phyloP scores from a whole-genome alignment of 805 yeast genomes.

The Vanderwaltozyma verrucispora region DNA sequence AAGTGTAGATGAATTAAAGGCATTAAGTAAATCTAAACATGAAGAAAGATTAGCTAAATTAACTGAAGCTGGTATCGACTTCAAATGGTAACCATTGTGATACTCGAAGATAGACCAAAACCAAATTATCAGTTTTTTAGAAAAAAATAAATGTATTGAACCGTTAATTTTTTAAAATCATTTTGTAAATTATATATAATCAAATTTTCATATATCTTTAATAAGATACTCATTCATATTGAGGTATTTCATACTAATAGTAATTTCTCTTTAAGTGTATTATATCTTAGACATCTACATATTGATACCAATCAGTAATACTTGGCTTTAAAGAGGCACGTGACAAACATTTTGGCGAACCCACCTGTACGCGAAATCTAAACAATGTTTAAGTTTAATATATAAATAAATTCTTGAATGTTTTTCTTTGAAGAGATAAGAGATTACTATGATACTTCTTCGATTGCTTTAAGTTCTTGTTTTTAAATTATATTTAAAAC shows the following conservation, averaged over 20 bases:
- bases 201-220: neutral
- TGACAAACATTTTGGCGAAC: no score
- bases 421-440: no score
- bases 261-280: neutral
- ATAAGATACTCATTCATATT: neutral
- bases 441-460: no score
- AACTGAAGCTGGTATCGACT: slow-evolving; percentile 30
- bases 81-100: slow-evolving; percentile 20
- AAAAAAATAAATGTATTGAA: no score
- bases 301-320: neutral
- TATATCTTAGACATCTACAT: neutral
- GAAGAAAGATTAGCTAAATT: slow-evolving; percentile 26
- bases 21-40: slow-evolving; percentile 25
- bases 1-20: slow-evolving; percentile 25
- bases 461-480: no score
- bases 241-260: neutral
- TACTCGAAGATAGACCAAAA: neutral
- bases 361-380: no score
- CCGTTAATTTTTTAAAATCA: neutral
- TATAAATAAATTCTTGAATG: no score
- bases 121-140: no score
- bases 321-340: no score
- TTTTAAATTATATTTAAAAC: no score
- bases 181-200: slow-evolving; percentile 3
- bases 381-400: no score